Conservation (phyloP, 805 yeast genomes). For the Monosporozyma yasuniensis region DNA sequence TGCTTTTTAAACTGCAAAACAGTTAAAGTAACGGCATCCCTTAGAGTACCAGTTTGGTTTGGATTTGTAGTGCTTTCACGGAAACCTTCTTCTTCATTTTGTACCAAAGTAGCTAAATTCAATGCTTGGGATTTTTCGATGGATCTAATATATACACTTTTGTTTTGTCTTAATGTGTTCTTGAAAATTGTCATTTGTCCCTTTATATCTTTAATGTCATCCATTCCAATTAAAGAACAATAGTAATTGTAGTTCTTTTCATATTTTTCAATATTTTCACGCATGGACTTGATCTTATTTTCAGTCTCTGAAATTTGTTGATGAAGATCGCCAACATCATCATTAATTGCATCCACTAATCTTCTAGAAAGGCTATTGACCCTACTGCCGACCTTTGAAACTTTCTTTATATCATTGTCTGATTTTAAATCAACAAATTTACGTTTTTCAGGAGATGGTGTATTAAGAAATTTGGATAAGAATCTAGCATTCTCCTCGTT, state of each 20-base stretch:
- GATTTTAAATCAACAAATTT: neutral
- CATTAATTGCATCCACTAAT: constrained; percentile 3
- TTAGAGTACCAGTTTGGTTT: constrained; percentile 9
- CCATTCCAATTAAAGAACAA: neutral
- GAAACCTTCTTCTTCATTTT: constrained; percentile 39
- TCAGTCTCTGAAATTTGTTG: neutral
- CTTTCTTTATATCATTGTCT: neutral
- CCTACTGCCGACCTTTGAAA: constrained; percentile 1
- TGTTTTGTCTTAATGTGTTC: neutral
- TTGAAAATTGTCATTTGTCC: neutral
- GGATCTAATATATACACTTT: constrained; percentile 13
- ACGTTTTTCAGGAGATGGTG: constrained; percentile 2
- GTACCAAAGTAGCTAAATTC: constrained; percentile 48
- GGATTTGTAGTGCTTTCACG: constrained; percentile 5
- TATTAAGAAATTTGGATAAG: neutral
- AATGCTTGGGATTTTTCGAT: constrained; percentile 59
- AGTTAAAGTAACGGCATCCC: constrained; percentile 36
- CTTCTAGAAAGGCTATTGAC: neutral
- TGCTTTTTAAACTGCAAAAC: constrained; percentile 45
- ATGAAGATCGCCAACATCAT: neutral
- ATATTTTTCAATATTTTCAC: neutral
- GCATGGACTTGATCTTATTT: neutral
- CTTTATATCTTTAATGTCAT: neutral
- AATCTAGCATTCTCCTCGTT: neutral
- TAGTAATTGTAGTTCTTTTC: neutral